phyloP scores from a whole-genome alignment of 495 filamentous ascomycete genomes.

The Xylaria castorea region DNA sequence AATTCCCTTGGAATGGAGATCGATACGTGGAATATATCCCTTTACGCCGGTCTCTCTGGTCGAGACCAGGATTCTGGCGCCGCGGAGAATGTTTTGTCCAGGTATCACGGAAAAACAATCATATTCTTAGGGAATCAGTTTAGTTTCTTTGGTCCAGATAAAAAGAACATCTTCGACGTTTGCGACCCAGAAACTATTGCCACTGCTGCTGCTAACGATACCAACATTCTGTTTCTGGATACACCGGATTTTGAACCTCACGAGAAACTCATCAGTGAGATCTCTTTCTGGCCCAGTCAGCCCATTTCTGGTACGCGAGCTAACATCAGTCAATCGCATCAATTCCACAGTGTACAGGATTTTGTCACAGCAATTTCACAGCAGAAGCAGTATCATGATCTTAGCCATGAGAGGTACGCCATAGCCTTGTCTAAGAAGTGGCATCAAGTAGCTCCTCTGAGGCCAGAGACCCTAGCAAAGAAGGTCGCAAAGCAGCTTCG shows the following conservation, averaged over 20 bases:
- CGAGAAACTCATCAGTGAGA: constrained; percentile 13
- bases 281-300: constrained; percentile 11
- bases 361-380: not conserved
- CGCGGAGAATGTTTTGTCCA: constrained; percentile 2
- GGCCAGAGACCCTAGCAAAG: constrained; percentile 9
- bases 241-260: constrained; percentile 7
- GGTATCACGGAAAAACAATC: constrained; percentile 15
- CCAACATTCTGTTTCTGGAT: constrained; percentile 7
- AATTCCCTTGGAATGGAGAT: constrained; percentile 15
- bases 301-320: not conserved
- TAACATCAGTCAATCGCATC: constrained; percentile 16
- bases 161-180: constrained; percentile 10
- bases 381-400: constrained; percentile 3
- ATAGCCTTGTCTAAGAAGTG: constrained; percentile 14
- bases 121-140: constrained; percentile 13
- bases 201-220: constrained; percentile 12
- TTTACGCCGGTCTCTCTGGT: constrained; percentile 6
- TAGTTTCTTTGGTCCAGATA: not conserved
- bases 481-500: constrained; percentile 19
- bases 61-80: constrained; percentile 4
- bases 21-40: constrained; percentile 10
- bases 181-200: constrained; percentile 11
- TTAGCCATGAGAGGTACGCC: constrained; percentile 8
- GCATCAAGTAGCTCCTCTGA: not conserved
- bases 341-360: constrained; percentile 8